These are phyloP conservation scores for Eurotiales sp. DNA, from an alignment of 2,329 filamentous ascomycete species.

Conservation along the genomic window DNA sequence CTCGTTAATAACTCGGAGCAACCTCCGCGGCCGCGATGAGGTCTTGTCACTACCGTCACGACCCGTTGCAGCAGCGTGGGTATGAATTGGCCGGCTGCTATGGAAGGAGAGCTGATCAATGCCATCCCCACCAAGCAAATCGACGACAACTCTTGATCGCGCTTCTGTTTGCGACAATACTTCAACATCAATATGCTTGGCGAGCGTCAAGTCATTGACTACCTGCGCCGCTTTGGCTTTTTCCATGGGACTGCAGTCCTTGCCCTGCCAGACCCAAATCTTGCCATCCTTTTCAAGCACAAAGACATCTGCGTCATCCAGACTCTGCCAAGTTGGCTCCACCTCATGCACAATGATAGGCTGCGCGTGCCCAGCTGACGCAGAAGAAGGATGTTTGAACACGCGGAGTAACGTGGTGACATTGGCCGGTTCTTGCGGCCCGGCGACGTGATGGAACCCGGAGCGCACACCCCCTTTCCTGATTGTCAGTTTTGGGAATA, in stretches of 20 bases:
- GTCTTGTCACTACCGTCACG: slow-evolving; percentile 9
- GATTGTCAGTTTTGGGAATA: slow-evolving; percentile 61
- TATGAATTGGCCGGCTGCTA: slow-evolving; percentile 40
- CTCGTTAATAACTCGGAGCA: slow-evolving; percentile 55
- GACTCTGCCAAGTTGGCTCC: slow-evolving; percentile 56
- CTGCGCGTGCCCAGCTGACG: slow-evolving; percentile 33
- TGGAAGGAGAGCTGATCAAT: slow-evolving; percentile 41
- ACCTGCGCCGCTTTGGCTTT: slow-evolving; percentile 66
- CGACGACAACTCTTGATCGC: slow-evolving; percentile 48
- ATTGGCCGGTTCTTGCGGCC: slow-evolving; percentile 38
- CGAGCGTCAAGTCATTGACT: slow-evolving; percentile 53
- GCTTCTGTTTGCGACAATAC: slow-evolving; percentile 59
- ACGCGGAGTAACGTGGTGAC: slow-evolving; percentile 56
- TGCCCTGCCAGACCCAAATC: slow-evolving; percentile 69
- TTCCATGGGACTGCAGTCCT: slow-evolving; percentile 63
- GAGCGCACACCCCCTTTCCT: slow-evolving; percentile 58
- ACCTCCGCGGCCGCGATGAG: slow-evolving; percentile 35
- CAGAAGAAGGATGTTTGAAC: slow-evolving; percentile 56
- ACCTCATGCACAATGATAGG: slow-evolving; percentile 62
- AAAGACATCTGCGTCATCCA: slow-evolving; percentile 65
- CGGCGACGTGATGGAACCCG: slow-evolving; percentile 62
- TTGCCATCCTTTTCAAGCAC: slow-evolving; percentile 60
- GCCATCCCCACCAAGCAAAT: slow-evolving; percentile 51
- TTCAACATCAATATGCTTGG: slow-evolving; percentile 62
- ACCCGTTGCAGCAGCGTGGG: slow-evolving; percentile 16